Evolutionary conservation across 2,329 filamentous ascomycete species (phyloP).

Genomic region (Hypoxylon sp.): DNA sequence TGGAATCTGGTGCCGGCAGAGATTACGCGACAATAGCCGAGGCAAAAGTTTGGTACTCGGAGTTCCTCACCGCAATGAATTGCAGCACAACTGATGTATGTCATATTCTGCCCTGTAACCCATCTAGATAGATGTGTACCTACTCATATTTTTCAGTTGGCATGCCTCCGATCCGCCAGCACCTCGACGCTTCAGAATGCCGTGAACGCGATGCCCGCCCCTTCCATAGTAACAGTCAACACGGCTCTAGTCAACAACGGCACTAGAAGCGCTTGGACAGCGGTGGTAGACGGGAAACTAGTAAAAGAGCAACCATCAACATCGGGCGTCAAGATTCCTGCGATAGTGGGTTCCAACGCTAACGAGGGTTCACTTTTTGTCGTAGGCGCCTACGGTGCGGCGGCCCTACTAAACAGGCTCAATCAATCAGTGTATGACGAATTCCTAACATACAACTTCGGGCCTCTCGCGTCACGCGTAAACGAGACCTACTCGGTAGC

Average conservation of each 20-base stretch:
- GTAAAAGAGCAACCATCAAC: slow-evolving; percentile 48
- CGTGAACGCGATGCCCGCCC: slow-evolving; percentile 26
- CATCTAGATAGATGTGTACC: too few species aligned
- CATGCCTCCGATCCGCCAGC: slow-evolving; percentile 41
- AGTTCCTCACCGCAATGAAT: slow-evolving; percentile 46
- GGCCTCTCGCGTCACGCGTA: slow-evolving; percentile 45
- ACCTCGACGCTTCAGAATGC: slow-evolving; percentile 31
- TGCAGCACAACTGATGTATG: slow-evolving; percentile 48
- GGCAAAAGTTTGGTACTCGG: slow-evolving; percentile 40
- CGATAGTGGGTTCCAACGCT: slow-evolving; percentile 49
- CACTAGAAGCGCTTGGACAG: slow-evolving; percentile 37
- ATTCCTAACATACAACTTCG: slow-evolving; percentile 51
- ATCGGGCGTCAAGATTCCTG: slow-evolving; percentile 50
- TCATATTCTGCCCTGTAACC: background rate
- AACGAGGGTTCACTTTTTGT: slow-evolving; percentile 51
- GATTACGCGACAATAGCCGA: slow-evolving; percentile 43
- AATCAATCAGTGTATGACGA: slow-evolving; percentile 47
- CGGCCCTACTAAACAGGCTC: slow-evolving; percentile 24
- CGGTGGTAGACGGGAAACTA: slow-evolving; percentile 49
- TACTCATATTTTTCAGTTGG: too few species aligned
- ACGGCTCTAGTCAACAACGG: slow-evolving; percentile 41
- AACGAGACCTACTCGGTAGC: slow-evolving; percentile 47
- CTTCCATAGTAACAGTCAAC: slow-evolving; percentile 25
- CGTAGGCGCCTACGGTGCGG: slow-evolving; percentile 39
- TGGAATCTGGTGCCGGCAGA: slow-evolving; percentile 51